Evolutionary conservation across 2,329 filamentous ascomycete genomes (phyloP).

Genomic region (Apiospora kogelbergensis): DNA sequence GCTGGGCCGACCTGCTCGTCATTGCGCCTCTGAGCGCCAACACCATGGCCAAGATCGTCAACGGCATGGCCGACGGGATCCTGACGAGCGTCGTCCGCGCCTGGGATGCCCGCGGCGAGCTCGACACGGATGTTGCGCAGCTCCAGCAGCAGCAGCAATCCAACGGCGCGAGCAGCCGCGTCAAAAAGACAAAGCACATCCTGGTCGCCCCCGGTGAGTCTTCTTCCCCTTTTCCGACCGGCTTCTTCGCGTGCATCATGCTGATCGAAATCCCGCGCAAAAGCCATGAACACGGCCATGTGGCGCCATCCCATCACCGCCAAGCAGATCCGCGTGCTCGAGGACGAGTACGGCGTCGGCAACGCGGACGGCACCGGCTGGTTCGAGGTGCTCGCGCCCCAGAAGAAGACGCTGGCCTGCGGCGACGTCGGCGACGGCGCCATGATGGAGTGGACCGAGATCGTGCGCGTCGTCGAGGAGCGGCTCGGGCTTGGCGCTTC

Average conservation of each 20-base stretch:
- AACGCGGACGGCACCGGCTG: conserved; percentile 38
- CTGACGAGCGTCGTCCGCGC: conserved; percentile 74
- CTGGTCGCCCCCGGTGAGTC: conserved; percentile 60
- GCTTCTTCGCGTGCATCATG: not conserved
- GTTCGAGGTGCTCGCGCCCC: conserved; percentile 72
- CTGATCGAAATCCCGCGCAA: not conserved
- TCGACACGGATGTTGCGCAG: conserved; percentile 41
- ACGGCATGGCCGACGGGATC: conserved; percentile 76
- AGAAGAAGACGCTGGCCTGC: conserved; percentile 78
- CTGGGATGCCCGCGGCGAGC: conserved; percentile 75
- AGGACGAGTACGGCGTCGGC: conserved; percentile 69
- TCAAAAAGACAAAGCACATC: conserved; percentile 60
- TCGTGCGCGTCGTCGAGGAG: conserved; percentile 65
- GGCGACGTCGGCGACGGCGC: conserved; percentile 80
- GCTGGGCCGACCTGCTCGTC: conserved; percentile 76
- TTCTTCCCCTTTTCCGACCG: not conserved
- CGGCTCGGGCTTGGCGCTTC: conserved; percentile 36
- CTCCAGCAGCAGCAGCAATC: conserved; percentile 14
- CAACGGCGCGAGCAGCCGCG: conserved; percentile 13
- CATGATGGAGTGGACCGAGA: conserved; percentile 79
- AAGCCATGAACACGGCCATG: conserved; percentile 88
- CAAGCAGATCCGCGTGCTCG: conserved; percentile 67
- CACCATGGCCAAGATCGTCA: conserved; percentile 77
- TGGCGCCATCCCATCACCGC: conserved; percentile 81
- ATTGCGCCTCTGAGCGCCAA: conserved; percentile 84